These are phyloP conservation scores for Chaetomium fimeti DNA, from an alignment of 495 filamentous ascomycete genomes.

Conservation along the genomic window DNA sequence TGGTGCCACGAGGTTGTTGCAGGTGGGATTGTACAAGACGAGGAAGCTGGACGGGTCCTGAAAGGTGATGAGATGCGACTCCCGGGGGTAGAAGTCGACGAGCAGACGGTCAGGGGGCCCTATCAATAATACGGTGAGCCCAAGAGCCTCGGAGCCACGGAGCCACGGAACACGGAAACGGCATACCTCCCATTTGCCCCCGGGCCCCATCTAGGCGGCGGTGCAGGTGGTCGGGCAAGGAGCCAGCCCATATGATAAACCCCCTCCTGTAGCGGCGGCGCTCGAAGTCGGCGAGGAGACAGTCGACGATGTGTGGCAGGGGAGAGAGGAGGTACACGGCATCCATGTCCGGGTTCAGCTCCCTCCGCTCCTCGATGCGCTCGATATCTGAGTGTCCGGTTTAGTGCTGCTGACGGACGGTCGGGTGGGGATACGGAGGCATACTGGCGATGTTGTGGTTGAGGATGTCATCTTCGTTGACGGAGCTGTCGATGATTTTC, in stretches of 20 bases:
- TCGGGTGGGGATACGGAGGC: conserved; percentile 28
- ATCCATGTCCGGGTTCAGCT: conserved; percentile 80
- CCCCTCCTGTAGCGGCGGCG: conserved; percentile 69
- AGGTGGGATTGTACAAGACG: conserved; percentile 83
- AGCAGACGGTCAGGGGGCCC: conserved; percentile 65
- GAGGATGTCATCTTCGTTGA: conserved; percentile 92
- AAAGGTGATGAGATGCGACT: conserved; percentile 89
- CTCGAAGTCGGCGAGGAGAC: conserved; percentile 87
- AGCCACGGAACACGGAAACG: background rate
- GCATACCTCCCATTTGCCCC: conserved; percentile 61
- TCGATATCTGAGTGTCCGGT: conserved; percentile 67
- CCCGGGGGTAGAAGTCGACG: conserved; percentile 83
- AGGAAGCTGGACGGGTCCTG: conserved; percentile 94
- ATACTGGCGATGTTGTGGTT: conserved; percentile 92
- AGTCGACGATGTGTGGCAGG: conserved; percentile 82
- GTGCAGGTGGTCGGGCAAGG: conserved; percentile 43
- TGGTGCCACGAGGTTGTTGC: conserved; percentile 73
- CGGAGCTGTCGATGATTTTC: conserved; percentile 79
- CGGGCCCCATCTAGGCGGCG: conserved; percentile 55
- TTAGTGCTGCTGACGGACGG: conserved; percentile 21
- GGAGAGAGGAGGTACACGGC: conserved; percentile 90
- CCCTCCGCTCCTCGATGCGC: conserved; percentile 79
- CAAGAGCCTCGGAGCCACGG: background rate
- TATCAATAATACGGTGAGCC: conserved; percentile 16
- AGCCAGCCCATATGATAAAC: conserved; percentile 79